A percentile compares a stretch with the other conserved stretches of the same genome.
These are phyloP conservation scores for Fraxinus paxiana DNA, from an alignment of 305 asterid species.

Conservation along the genomic window DNA sequence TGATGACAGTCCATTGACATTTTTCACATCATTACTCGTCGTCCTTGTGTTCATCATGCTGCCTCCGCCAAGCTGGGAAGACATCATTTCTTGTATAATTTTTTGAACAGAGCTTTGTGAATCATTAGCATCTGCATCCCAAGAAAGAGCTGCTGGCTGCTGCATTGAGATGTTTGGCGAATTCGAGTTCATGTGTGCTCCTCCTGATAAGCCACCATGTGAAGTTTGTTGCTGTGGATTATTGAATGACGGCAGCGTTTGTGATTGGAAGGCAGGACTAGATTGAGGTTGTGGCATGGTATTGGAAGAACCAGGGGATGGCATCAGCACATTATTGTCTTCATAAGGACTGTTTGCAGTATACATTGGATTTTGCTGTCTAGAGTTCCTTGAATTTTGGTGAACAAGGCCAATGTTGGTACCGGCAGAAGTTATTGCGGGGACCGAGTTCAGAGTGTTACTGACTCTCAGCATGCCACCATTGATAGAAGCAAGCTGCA, in stretches of 20 bases:
- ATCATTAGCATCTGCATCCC: constrained; percentile 54
- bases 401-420: constrained; percentile 21
- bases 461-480: constrained; percentile 23
- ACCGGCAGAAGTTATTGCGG: constrained; percentile 24
- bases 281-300: constrained; percentile 49
- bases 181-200: constrained; percentile 40
- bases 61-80: constrained; percentile 55
- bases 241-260: constrained; percentile 52
- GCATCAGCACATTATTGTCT: constrained; percentile 50
- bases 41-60: constrained; percentile 45
- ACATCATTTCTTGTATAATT: constrained; percentile 56
- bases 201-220: constrained; percentile 33
- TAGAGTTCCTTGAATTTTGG: constrained; percentile 66
- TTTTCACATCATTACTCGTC: constrained; percentile 49
- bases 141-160: constrained; percentile 44
- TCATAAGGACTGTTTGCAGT: constrained; percentile 43
- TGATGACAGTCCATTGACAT: constrained; percentile 44
- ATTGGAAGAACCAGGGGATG: constrained; percentile 55
- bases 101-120: constrained; percentile 81
- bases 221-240: constrained; percentile 43
- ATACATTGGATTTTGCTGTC: constrained; percentile 47
- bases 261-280: constrained; percentile 50
- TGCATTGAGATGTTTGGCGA: constrained; percentile 57
- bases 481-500: constrained; percentile 22
- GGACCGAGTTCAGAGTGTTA: constrained; percentile 20